Evolutionary conservation across 768 basidiomycete species (phyloP), one percentile per base, ranked within the genome.

Genomic region (Galerina marginata): DNA sequence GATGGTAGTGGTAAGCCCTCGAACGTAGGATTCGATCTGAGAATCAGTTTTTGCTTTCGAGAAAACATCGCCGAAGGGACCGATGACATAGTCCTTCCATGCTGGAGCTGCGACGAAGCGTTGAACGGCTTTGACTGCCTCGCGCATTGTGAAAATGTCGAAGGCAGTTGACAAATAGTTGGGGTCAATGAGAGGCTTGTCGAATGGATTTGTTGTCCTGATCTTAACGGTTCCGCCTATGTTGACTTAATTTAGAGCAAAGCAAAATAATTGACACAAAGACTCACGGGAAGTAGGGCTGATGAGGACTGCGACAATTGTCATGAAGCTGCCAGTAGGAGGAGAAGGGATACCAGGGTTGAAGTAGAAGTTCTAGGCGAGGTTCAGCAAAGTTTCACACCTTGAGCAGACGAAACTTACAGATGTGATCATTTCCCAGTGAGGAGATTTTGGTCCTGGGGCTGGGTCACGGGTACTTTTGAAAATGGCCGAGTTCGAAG

Each of bases 181-280:
- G 4, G 83, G 81, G 64, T 86, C 75, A 67, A 85, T 83, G 20
- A 73, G 52, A 0, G 86, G 85, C 25, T 71, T 42, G 33, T 72
- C 73, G 69, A 85, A 85, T 15, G 83, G 76, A 64, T 79, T 68
- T n/a, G 72, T 73, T 20, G 81, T 78, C 43, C 72, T 77, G 39
- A 85, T 57, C 11, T 67, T 73, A 14, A 77, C 56, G 10, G 65
- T 68, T 11, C 79, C 79, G 56, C 74, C 77, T 79, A 47, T 7
- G 33, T 15, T 25, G 7, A 12, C 48, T 5, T 25, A 14, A 23
- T 9, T 45, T 9, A 11, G 48, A 50, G 29, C 48, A 25, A 39
- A 9, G 9, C 45, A 40, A 33, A 10, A 36, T 52, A n/a, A 54
- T 23, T 14, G 23, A 4, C 11, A 38, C 20, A 53, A 16, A 39